Percentiles rank a stretch among this genome's conserved stretches.
Conservation (phyloP, 2,329 filamentous ascomycete genomes). For the Talaromyces atroroseus region DNA sequence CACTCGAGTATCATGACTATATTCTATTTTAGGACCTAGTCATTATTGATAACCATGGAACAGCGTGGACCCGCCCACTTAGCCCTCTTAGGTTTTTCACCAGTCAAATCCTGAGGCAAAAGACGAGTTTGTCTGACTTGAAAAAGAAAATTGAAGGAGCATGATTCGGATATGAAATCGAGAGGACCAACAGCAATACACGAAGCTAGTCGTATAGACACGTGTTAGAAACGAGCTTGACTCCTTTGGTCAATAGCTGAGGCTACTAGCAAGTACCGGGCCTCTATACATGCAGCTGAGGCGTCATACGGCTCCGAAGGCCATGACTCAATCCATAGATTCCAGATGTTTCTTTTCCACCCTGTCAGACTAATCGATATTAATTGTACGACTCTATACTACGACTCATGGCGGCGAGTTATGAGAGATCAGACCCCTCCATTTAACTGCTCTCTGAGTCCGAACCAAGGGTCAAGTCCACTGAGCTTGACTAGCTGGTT, state of each 20-base stretch:
- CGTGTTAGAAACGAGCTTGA: neutral
- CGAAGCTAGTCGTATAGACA: neutral
- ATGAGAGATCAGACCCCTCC: neutral
- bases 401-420: neutral
- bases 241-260: neutral
- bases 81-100: neutral
- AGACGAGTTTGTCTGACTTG: neutral
- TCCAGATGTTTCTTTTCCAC: neutral
- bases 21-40: neutral
- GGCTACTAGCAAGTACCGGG: neutral
- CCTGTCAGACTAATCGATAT: neutral
- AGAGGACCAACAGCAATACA: neutral
- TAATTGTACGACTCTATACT: neutral
- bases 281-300: neutral
- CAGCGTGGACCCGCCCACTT: neutral
- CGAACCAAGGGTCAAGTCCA: neutral
- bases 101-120: neutral
- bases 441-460: neutral
- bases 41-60: neutral
- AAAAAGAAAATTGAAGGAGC: neutral
- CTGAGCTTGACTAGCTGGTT: neutral
- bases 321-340: slow-evolving; percentile 1
- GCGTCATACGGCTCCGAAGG: neutral
- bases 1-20: neutral
- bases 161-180: neutral